phyloP scores from a whole-genome alignment of 495 filamentous ascomycete species.

The Aspergillus ostianus region DNA sequence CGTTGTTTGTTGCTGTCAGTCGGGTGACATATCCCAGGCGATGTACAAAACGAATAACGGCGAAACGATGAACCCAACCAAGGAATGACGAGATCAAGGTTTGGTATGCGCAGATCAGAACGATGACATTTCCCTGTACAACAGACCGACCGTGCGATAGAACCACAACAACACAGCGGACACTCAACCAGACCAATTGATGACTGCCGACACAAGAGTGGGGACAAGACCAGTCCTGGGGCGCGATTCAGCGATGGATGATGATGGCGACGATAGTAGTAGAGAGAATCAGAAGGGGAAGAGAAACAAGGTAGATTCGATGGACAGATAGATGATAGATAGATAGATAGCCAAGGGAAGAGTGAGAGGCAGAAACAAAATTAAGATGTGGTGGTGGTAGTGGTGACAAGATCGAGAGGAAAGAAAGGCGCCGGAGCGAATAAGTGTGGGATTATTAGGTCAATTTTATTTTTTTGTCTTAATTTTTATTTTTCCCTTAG shows the following conservation, averaged over 20 bases:
- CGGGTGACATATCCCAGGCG: constrained; percentile 7
- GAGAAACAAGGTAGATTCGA: constrained; percentile 3
- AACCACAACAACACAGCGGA: neutral
- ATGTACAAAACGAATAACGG: neutral
- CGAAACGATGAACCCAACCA: neutral
- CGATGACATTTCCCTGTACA: neutral
- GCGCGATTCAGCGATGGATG: neutral
- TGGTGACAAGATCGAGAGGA: neutral
- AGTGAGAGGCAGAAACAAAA: neutral
- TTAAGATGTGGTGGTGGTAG: neutral
- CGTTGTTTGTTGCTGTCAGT: neutral
- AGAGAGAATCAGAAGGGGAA: constrained; percentile 1
- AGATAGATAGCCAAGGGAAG: neutral
- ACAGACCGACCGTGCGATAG: neutral
- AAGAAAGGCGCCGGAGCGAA: constrained; percentile 2
- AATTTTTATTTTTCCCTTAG: neutral
- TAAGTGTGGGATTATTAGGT: constrained; percentile 3
- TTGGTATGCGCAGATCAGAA: neutral
- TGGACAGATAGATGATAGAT: constrained; percentile 4
- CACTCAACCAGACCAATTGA: neutral
- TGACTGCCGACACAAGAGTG: neutral
- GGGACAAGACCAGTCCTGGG: neutral
- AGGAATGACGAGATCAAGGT: neutral
- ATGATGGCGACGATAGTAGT: neutral
- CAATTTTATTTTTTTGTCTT: constrained; percentile 3